Base-by-base conservation (phyloP, 1,139 yeast genomes). In the Debaryomyces sp. region DNA sequence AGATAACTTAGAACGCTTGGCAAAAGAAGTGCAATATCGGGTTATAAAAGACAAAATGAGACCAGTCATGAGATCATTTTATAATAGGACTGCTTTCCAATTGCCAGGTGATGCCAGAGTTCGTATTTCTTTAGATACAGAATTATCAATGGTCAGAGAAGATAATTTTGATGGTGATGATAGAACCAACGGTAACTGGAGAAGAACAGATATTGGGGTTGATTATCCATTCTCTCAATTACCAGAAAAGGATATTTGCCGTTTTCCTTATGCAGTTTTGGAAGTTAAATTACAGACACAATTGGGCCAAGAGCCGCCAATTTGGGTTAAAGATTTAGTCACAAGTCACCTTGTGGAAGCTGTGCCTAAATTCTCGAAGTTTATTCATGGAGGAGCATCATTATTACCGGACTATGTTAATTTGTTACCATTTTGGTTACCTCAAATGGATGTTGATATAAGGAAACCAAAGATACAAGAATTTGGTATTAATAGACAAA, bases 61-160 rank as follows among this genome's bases (percentile, higher is more conserved):
- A 63, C 99, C 99, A 1, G 97, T 92, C 36, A 87, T 90, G 74
- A 84, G 99, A 69, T 89, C 98, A 1, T 94, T 94, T 69, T 94
- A 94, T 73, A 91, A 92, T 70, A 87, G 99, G 78, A 94, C 99
- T 40, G 99, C 99, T 6, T 94, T 94, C 81, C 99, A 94, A 73
- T 81, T 94, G 50, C 99, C 99, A 3, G 99, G 99, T 52, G 99
- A 94, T 69, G 99, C 99, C 4, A 84, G 99, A 65, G 99, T 94
- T 43, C 91, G 99, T 77, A 94, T 95, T 56, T 94, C 98, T 44
- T 83, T 94, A 56, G 99, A 94, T 67, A 92, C 99, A 0, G 98
- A 94, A 70, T 80, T 94, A 57, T 78, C 96, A 24, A 89, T 94
- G 97, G 91, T 92, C 39, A 86, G 99, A 68, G 99, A 94, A 71